These are phyloP conservation scores for Monilinia fructigena DNA, from an alignment of 2,329 filamentous ascomycete genomes.

Conservation along the genomic window DNA sequence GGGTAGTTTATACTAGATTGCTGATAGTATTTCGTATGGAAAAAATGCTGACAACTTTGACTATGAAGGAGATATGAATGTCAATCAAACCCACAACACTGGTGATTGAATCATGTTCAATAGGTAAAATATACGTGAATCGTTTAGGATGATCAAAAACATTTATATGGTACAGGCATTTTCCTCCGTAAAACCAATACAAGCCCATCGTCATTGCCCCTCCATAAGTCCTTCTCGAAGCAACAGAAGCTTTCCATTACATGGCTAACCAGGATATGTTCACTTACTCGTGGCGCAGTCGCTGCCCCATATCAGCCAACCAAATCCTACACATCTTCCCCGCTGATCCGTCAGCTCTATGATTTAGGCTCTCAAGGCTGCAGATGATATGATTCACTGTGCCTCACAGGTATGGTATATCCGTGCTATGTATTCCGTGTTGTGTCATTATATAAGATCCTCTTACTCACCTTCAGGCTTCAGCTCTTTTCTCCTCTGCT, in stretches of 20 bases:
- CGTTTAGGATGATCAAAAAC: not conserved
- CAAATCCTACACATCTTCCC: not conserved
- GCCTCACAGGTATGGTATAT: not conserved
- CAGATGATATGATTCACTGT: slow-evolving; percentile 11
- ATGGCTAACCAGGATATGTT: not conserved
- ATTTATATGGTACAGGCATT: no score
- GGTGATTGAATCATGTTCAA: not conserved
- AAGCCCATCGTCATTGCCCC: not conserved
- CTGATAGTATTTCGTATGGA: not conserved
- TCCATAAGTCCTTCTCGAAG: slow-evolving; percentile 7
- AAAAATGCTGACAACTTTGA: not conserved
- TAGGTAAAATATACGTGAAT: not conserved
- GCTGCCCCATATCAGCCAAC: not conserved
- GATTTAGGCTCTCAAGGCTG: not conserved
- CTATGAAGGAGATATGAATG: not conserved
- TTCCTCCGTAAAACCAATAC: not conserved
- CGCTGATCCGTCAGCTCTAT: slow-evolving; percentile 5
- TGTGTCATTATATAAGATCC: slow-evolving; percentile 11
- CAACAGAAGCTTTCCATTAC: not conserved
- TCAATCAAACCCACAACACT: not conserved
- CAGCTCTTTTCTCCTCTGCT: not conserved
- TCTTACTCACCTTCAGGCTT: not conserved
- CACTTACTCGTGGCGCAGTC: slow-evolving; percentile 13
- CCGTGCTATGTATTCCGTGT: not conserved
- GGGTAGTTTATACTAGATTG: not conserved